Conservation (phyloP, 2,329 filamentous ascomycete genomes). For the Botrytis pseudocinerea region DNA sequence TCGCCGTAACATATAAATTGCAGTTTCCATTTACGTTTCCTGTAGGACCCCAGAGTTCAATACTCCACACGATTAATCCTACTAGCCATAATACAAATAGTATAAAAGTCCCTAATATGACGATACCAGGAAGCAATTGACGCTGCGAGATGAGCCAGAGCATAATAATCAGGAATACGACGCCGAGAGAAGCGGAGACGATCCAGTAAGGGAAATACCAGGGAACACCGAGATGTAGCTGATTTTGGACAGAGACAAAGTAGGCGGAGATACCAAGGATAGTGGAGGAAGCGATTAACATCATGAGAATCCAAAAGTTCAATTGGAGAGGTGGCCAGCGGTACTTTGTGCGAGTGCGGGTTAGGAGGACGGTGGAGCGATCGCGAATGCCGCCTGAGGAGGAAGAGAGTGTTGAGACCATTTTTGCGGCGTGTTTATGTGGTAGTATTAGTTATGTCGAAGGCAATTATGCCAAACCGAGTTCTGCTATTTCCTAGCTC, state of each 20-base stretch:
- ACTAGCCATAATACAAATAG: constrained; percentile 69
- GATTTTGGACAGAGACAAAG: constrained; percentile 60
- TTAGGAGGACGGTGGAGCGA: constrained; percentile 7
- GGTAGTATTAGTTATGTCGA: background rate
- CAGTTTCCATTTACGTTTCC: constrained; percentile 62
- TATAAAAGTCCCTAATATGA: constrained; percentile 65
- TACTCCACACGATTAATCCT: constrained; percentile 60
- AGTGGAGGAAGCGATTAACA: constrained; percentile 58
- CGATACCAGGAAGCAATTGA: constrained; percentile 63
- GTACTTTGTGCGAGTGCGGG: constrained; percentile 47
- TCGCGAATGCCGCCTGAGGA: constrained; percentile 36
- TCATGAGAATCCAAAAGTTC: constrained; percentile 67
- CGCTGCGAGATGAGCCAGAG: constrained; percentile 63
- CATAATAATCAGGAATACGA: constrained; percentile 66
- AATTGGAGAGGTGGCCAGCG: constrained; percentile 69
- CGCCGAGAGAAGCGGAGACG: constrained; percentile 57
- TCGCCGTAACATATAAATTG: constrained; percentile 56
- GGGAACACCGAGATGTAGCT: constrained; percentile 55
- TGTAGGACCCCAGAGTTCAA: constrained; percentile 63
- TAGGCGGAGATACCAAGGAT: constrained; percentile 62
- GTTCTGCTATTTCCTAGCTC: background rate
- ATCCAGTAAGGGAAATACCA: constrained; percentile 72
- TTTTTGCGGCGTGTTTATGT: constrained; percentile 23
- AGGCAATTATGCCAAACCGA: background rate
- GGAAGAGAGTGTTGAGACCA: constrained; percentile 36